These are phyloP conservation scores for Blastocystis sp. DNA, from an alignment of 352 stramenopile genomes.

Conservation along the genomic window DNA sequence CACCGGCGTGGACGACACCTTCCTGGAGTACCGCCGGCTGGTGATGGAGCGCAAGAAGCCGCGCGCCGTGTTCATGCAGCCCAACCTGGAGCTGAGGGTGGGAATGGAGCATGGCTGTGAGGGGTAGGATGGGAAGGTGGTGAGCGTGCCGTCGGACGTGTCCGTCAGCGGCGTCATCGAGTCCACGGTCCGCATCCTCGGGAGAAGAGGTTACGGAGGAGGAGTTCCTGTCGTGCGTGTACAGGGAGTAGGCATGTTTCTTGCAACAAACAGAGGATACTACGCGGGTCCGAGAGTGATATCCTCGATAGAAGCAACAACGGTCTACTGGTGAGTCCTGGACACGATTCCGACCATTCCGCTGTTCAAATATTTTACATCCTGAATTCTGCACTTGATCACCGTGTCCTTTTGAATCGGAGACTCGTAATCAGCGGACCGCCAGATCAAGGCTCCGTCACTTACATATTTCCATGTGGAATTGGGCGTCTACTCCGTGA, in stretches of 20 bases:
- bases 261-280: neutral
- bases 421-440: neutral
- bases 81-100: slow-evolving; percentile 64
- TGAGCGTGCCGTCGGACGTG: slow-evolving; percentile 7
- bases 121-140: slow-evolving; percentile 2
- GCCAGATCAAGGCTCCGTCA: slow-evolving; percentile 10
- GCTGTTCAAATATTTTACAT: slow-evolving; percentile 24
- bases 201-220: slow-evolving; percentile 42
- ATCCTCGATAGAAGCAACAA: slow-evolving; percentile 64
- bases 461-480: slow-evolving; percentile 32
- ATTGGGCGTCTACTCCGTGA: neutral
- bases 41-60: slow-evolving; percentile 71
- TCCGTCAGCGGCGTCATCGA: slow-evolving; percentile 61
- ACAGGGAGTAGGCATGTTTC: slow-evolving; percentile 26
- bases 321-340: neutral
- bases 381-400: slow-evolving; percentile 60
- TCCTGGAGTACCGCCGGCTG: slow-evolving; percentile 69
- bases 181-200: slow-evolving; percentile 38
- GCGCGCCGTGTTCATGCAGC: slow-evolving; percentile 71
- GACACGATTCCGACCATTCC: neutral
- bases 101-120: neutral
- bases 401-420: slow-evolving; percentile 36
- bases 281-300: slow-evolving; percentile 18
- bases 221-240: slow-evolving; percentile 50
- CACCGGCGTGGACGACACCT: slow-evolving; percentile 70